A percentile compares a stretch with the other conserved stretches of the same genome.
phyloP scores from a whole-genome alignment of 129 eudicot species.

The Ambrosia artemisiifolia region DNA sequence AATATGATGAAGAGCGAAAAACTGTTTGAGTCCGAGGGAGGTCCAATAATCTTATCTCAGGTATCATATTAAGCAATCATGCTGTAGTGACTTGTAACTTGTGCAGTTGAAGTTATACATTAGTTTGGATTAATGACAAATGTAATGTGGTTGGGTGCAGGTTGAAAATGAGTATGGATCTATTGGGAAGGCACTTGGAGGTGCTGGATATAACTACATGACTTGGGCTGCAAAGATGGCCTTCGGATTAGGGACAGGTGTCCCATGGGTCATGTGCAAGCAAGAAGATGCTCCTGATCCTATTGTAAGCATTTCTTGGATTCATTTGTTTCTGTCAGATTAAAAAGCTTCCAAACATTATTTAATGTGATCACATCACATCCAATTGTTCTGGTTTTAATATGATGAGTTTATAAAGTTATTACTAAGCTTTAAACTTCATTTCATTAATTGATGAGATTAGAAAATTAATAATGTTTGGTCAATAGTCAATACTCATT shows the following conservation, averaged over 20 bases:
- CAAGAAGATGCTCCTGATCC: too few species aligned
- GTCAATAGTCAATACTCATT: constrained; percentile 12
- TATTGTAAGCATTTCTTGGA: constrained; percentile 49
- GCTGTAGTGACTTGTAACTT: constrained; percentile 19
- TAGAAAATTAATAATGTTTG: constrained; percentile 18
- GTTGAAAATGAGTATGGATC: constrained; percentile 95
- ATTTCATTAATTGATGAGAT: background rate
- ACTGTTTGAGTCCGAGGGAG: constrained; percentile 85
- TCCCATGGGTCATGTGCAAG: constrained; percentile 99
- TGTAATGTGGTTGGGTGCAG: constrained; percentile 41
- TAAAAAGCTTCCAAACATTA: constrained; percentile 9
- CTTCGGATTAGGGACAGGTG: constrained; percentile 77
- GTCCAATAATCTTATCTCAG: constrained; percentile 92
- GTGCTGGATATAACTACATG: constrained; percentile 66
- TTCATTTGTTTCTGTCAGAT: constrained; percentile 13
- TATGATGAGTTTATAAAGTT: background rate
- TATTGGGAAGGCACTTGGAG: constrained; percentile 60
- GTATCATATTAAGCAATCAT: constrained; percentile 26
- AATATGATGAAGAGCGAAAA: constrained; percentile 82
- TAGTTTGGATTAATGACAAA: constrained; percentile 1
- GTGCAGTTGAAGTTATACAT: constrained; percentile 19
- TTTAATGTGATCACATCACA: background rate
- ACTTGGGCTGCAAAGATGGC: constrained; percentile 97
- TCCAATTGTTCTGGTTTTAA: background rate
- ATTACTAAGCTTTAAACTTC: background rate